A percentile compares a stretch with the other conserved stretches of the same genome.
Conservation (phyloP, 306 rosid species). For the Trifolium fragiferum region DNA sequence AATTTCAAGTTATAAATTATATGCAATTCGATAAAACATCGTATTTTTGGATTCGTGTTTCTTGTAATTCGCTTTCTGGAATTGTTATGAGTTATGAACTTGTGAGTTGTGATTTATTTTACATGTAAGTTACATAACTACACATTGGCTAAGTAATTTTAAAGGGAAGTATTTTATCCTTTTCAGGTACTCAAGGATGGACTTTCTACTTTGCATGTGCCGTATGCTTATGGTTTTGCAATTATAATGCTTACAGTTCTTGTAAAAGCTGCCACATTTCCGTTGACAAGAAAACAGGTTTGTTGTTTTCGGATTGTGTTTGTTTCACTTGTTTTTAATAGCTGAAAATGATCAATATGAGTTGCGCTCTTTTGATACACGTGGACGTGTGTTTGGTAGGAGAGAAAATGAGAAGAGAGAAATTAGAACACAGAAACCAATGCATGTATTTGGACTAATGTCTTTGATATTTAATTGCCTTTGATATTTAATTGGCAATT, state of each 20-base stretch:
- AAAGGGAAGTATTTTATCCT: slow-evolving; percentile 19
- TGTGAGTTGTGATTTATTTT: slow-evolving; percentile 14
- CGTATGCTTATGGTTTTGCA: slow-evolving; percentile 95
- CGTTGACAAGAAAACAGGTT: slow-evolving; percentile 89
- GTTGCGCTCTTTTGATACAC: slow-evolving; percentile 26
- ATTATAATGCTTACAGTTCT: slow-evolving; percentile 86
- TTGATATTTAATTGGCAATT: slow-evolving; percentile 12
- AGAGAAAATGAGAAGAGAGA: no score
- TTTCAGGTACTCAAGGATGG: slow-evolving; percentile 86
- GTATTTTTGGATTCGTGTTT: background rate
- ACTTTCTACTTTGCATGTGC: slow-evolving; percentile 77
- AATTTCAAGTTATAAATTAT: background rate
- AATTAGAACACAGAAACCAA: no score
- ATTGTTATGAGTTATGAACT: background rate
- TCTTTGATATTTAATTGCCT: no score
- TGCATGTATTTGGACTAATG: no score
- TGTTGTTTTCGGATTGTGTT: slow-evolving; percentile 33
- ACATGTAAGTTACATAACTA: slow-evolving; percentile 1
- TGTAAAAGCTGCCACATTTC: slow-evolving; percentile 87
- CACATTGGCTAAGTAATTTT: slow-evolving; percentile 12
- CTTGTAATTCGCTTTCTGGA: background rate
- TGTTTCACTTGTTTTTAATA: slow-evolving; percentile 20
- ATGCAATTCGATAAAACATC: background rate
- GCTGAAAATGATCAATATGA: slow-evolving; percentile 24
- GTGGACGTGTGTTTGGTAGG: no score